These are phyloP conservation scores for Hortiboletus rubellus DNA, from an alignment of 1,284 basidiomycete species.

Conservation along the genomic window DNA sequence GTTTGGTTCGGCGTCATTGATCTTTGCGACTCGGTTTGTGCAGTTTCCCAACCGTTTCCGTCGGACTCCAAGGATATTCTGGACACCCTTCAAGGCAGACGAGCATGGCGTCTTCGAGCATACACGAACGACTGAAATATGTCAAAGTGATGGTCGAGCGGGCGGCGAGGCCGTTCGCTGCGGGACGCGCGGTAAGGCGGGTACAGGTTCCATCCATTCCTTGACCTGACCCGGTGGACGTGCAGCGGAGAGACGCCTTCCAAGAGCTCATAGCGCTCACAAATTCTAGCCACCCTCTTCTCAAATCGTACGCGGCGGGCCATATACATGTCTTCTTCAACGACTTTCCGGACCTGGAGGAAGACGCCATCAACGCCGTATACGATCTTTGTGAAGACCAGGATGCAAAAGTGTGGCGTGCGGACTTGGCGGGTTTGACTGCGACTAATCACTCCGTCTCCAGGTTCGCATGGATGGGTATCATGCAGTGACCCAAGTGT, in stretches of 20 bases:
- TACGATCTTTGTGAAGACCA: conserved; percentile 76
- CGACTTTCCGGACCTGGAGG: conserved; percentile 67
- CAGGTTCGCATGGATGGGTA: conserved; percentile 71
- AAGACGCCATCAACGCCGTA: conserved; percentile 69
- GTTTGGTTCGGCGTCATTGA: conserved; percentile 16
- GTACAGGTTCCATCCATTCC: conserved; percentile 1
- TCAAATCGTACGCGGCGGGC: conserved; percentile 57
- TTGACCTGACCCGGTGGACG: conserved; percentile 4
- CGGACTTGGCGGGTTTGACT: not conserved
- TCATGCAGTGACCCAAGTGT: conserved; percentile 60
- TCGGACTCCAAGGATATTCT: not conserved
- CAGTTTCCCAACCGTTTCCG: not conserved
- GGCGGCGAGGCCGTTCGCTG: conserved; percentile 18
- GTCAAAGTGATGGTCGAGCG: conserved; percentile 25
- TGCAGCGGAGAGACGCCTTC: conserved; percentile 27
- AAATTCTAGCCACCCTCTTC: conserved; percentile 24
- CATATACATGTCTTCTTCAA: conserved; percentile 59
- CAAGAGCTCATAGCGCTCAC: conserved; percentile 31
- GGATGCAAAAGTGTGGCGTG: conserved; percentile 45
- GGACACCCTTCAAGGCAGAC: not conserved
- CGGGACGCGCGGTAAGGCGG: conserved; percentile 24
- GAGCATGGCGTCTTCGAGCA: conserved; percentile 26
- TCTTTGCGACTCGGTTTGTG: conserved; percentile 10
- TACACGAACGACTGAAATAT: conserved; percentile 19
- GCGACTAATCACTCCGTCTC: conserved; percentile 13